Percentiles rank a stretch among this genome's conserved stretches.
Conservation (phyloP, 2,329 filamentous ascomycete genomes). For the Alternaria sp. region DNA sequence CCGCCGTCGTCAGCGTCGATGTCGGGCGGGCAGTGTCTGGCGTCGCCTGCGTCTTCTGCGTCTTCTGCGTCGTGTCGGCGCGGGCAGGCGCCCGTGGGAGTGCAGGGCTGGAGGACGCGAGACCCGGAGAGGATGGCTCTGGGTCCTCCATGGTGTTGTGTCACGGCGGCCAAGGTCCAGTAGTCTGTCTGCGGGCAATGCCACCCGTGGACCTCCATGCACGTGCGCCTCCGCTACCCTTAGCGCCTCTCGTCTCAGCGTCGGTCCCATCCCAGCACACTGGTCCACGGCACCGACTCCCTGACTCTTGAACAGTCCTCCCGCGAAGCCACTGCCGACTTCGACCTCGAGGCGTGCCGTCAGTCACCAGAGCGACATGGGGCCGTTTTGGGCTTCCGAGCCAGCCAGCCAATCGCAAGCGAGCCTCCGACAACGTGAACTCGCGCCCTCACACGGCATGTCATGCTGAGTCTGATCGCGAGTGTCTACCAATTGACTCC, state of each 20-base stretch:
- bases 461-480: conserved; percentile 18
- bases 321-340: conserved; percentile 5
- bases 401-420: conserved; percentile 21
- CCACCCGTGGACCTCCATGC: conserved; percentile 3
- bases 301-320: not conserved
- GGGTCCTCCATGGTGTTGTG: conserved; percentile 43
- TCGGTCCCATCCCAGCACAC: conserved; percentile 16
- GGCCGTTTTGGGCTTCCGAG: conserved; percentile 8
- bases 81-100: conserved; percentile 22
- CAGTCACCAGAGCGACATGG: conserved; percentile 10
- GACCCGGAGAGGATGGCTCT: conserved; percentile 29
- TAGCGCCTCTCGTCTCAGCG: conserved; percentile 13
- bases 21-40: conserved; percentile 14
- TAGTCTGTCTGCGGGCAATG: conserved; percentile 21
- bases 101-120: conserved; percentile 24
- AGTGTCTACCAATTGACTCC: conserved; percentile 19
- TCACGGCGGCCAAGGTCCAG: conserved; percentile 27
- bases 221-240: conserved; percentile 17
- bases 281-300: conserved; percentile 20
- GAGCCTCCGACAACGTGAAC: conserved; percentile 15
- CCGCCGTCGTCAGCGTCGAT: conserved; percentile 31
- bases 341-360: conserved; percentile 16
- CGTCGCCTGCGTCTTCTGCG: conserved; percentile 1
- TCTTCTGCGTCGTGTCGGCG: conserved; percentile 3
- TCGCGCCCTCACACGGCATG: conserved; percentile 24